These are phyloP conservation scores for Hymenoscyphus repandus DNA, from an alignment of 2,329 filamentous ascomycete genomes.

Conservation along the genomic window DNA sequence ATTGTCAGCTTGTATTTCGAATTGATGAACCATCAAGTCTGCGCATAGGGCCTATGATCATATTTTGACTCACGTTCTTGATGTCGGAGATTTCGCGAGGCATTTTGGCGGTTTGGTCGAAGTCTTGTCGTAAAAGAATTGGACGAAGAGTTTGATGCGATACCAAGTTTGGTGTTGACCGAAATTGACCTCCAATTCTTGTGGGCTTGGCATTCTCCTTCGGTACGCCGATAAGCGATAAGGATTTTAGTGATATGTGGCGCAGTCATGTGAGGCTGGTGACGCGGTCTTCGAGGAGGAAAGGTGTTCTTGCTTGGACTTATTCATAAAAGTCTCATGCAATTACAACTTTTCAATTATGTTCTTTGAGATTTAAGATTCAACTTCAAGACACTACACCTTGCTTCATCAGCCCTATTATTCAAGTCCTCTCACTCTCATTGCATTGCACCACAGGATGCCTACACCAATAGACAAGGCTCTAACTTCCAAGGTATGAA, in stretches of 20 bases:
- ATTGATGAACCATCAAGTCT: not conserved
- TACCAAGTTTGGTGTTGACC: conserved; percentile 7
- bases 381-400: not conserved
- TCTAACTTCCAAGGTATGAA: conserved; percentile 60
- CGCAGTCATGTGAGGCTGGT: conserved; percentile 10
- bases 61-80: conserved; percentile 60
- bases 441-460: conserved; percentile 42
- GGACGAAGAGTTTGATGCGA: conserved; percentile 10
- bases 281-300: conserved; percentile 7
- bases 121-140: conserved; percentile 16
- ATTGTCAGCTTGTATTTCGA: not conserved
- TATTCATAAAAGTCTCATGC: not conserved
- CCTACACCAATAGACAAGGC: conserved; percentile 64
- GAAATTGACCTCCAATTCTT: conserved; percentile 6
- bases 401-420: no score
- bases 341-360: not conserved
- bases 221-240: conserved; percentile 2
- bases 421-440: not conserved
- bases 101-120: conserved; percentile 24
- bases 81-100: conserved; percentile 56
- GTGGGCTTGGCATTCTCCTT: conserved; percentile 9
- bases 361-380: not conserved
- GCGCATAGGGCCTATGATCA: not conserved
- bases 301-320: not conserved
- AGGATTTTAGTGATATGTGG: conserved; percentile 3